Percentiles rank a stretch among this genome's conserved stretches.
phyloP scores from a whole-genome alignment of 2,329 filamentous ascomycete genomes.

The Diaporthe aspalathi region DNA sequence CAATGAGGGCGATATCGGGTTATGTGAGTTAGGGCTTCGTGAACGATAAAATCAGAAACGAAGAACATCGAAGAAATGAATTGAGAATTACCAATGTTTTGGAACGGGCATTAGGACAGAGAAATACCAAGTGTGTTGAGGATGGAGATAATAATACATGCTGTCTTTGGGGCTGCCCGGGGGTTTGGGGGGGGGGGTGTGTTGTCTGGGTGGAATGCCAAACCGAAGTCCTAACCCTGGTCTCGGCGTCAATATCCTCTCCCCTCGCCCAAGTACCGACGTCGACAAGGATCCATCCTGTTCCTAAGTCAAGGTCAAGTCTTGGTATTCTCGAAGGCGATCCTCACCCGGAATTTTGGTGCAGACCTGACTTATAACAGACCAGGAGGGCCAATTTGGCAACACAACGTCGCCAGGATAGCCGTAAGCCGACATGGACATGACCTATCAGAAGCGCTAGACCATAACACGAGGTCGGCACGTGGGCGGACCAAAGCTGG shows the following conservation, averaged over 20 bases:
- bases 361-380: background rate
- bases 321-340: background rate
- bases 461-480: constrained; percentile 15
- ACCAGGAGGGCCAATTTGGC: background rate
- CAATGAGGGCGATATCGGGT: background rate
- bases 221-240: constrained; percentile 1
- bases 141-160: background rate
- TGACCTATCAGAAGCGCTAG: constrained; percentile 23
- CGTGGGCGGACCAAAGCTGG: background rate
- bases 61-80: too few species aligned
- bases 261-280: background rate
- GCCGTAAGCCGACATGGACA: background rate
- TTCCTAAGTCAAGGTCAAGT: background rate
- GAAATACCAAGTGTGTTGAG: background rate
- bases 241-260: too few species aligned
- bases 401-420: constrained; percentile 21
- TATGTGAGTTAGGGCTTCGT: background rate
- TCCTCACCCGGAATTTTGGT: background rate
- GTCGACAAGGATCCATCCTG: background rate
- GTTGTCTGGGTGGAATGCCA: background rate
- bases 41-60: background rate
- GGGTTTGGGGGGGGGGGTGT: too few species aligned
- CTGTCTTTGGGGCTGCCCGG: too few species aligned
- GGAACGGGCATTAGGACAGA: background rate
- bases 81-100: background rate